Conservation (phyloP, 2,329 filamentous ascomycete genomes). For the Nothophoma quercina region DNA sequence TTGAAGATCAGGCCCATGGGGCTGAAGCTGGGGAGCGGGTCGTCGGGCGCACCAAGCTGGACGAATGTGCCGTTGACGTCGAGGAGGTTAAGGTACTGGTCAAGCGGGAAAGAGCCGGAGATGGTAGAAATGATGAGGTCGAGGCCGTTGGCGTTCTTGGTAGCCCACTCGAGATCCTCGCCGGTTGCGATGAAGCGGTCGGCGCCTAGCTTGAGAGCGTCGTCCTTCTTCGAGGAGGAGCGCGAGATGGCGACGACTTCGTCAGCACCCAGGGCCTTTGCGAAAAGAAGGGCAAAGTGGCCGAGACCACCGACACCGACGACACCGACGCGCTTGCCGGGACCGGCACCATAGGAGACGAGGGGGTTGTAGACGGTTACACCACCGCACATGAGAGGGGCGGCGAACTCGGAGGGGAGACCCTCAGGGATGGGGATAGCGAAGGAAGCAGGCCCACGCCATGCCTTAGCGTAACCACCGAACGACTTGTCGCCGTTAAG, state of each 20-base stretch:
- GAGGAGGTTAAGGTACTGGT: constrained; percentile 67
- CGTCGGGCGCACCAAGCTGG: constrained; percentile 72
- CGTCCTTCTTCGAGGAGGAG: constrained; percentile 66
- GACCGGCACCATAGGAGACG: constrained; percentile 75
- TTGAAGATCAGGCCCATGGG: constrained; percentile 62
- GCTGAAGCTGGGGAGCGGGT: constrained; percentile 58
- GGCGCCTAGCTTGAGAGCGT: constrained; percentile 66
- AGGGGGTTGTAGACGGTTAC: constrained; percentile 81
- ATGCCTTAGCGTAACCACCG: constrained; percentile 70
- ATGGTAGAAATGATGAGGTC: constrained; percentile 68
- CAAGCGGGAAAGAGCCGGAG: constrained; percentile 64
- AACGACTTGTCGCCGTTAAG: constrained; percentile 68
- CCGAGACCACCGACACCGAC: constrained; percentile 78
- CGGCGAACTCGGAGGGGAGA: constrained; percentile 66
- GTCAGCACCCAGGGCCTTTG: constrained; percentile 73
- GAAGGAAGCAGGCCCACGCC: constrained; percentile 77
- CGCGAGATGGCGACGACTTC: constrained; percentile 71
- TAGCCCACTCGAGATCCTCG: constrained; percentile 66
- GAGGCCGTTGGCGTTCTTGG: constrained; percentile 60
- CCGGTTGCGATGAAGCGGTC: constrained; percentile 68
- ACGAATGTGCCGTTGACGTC: constrained; percentile 67
- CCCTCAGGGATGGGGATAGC: constrained; percentile 78
- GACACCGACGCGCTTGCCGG: constrained; percentile 79
- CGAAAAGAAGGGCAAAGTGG: constrained; percentile 75
- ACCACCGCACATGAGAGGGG: constrained; percentile 84